These are phyloP conservation scores for Trypethelium eluteriae DNA, from an alignment of 495 filamentous ascomycete genomes.

Conservation along the genomic window DNA sequence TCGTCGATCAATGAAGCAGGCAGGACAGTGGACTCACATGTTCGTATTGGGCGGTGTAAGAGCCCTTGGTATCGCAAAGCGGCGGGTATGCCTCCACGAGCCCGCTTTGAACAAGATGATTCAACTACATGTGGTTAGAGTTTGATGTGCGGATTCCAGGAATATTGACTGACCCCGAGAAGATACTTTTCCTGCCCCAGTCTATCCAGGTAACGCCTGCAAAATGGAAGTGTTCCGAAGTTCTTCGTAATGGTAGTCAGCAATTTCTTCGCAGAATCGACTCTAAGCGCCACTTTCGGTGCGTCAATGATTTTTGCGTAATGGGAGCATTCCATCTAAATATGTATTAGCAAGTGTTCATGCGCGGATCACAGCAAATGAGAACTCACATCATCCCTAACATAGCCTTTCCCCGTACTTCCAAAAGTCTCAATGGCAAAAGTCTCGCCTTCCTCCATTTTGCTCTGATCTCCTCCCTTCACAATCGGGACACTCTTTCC, in stretches of 20 bases:
- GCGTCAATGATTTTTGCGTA: slow-evolving; percentile 50
- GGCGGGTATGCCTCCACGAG: slow-evolving; percentile 89
- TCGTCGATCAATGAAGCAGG: slow-evolving; percentile 25
- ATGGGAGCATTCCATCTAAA: slow-evolving; percentile 44
- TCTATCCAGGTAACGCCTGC: slow-evolving; percentile 55
- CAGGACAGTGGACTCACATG: slow-evolving; percentile 56
- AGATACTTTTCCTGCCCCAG: slow-evolving; percentile 55
- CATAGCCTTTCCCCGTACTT: slow-evolving; percentile 48
- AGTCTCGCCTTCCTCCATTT: slow-evolving; percentile 60
- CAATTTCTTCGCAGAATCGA: slow-evolving; percentile 51
- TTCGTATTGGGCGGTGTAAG: slow-evolving; percentile 90
- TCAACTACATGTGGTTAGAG: slow-evolving; percentile 52
- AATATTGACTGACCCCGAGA: slow-evolving; percentile 42
- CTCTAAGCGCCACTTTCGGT: slow-evolving; percentile 43
- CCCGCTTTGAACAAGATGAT: slow-evolving; percentile 74
- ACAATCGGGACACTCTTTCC: slow-evolving; percentile 56
- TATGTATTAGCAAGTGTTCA: slow-evolving; percentile 21
- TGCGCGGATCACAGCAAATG: slow-evolving; percentile 21
- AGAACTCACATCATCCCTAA: slow-evolving; percentile 33
- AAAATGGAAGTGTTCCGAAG: slow-evolving; percentile 57
- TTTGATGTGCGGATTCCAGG: neutral
- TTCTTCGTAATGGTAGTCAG: slow-evolving; percentile 56
- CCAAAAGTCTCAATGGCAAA: slow-evolving; percentile 64
- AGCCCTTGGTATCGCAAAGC: slow-evolving; percentile 85
- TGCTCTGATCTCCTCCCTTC: slow-evolving; percentile 50